A percentile compares a stretch with the other conserved stretches of the same genome.
phyloP scores from a whole-genome alignment of 2,329 filamentous ascomycete species.

The Podosphaera fusca region DNA sequence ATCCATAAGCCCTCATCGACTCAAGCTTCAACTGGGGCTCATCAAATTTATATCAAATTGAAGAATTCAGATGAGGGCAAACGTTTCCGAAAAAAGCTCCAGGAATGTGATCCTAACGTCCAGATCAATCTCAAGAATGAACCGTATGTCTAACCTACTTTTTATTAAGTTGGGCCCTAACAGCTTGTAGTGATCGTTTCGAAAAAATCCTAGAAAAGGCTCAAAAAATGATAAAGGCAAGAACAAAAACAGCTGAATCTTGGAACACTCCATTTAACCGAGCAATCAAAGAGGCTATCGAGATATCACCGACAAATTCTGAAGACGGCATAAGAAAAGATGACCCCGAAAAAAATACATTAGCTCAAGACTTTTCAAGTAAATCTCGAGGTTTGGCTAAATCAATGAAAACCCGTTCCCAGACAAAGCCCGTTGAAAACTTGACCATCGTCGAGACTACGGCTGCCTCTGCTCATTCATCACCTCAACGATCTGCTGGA shows the following conservation, averaged over 20 bases:
- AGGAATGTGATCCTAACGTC: not conserved
- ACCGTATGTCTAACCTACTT: not conserved
- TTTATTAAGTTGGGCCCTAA: not conserved
- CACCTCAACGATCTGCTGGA: not conserved
- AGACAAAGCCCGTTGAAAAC: not conserved
- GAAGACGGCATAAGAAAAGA: not conserved
- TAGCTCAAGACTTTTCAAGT: not conserved
- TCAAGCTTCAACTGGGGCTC: not conserved
- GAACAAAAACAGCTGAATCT: not conserved
- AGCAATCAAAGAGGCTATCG: not conserved
- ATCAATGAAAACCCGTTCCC: conserved; percentile 1
- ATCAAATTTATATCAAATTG: conserved; percentile 2
- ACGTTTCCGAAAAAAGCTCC: conserved; percentile 1
- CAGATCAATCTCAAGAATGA: not conserved
- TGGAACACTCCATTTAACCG: not conserved
- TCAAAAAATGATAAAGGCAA: not conserved
- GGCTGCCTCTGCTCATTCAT: conserved; percentile 2
- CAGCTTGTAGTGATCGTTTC: not conserved
- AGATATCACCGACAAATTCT: not conserved
- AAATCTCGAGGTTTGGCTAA: not conserved
- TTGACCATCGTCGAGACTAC: not conserved
- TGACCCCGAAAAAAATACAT: not conserved
- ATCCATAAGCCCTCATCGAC: not conserved
- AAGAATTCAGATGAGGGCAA: not conserved
- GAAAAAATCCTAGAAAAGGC: not conserved